Evolutionary conservation across 179 eudicot species (phyloP), one percentile per base, ranked within the genome.

Genomic region (Amaranthus tricolor): DNA sequence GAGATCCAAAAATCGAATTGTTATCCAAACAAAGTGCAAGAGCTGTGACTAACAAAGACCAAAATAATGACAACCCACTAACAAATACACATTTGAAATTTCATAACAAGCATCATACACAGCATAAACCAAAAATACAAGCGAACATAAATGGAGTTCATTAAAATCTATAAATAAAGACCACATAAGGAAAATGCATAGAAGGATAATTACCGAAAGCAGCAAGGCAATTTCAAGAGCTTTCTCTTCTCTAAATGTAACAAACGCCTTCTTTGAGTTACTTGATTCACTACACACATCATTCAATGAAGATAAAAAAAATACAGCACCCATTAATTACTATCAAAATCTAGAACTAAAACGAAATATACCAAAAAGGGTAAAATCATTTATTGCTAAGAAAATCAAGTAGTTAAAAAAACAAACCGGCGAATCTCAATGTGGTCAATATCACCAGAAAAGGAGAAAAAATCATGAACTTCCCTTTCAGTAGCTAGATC

Each of bases 401-500:
- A 43, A 68, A 62, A 59, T 44, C 48, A 67, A 9, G 51, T 7
- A 54, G 14, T 44, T 9, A 43, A 44, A 63, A 49, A 15, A 55
- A 66, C 93, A 50, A 69, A 92, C 96, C 85, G 62, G 68, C 77
- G 79, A 87, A 95, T 95, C 90, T 90, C 86, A 84, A 93, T 78
- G 79, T 84, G 84, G 5, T 88, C 83, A 60, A 95, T 93, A 15
- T 90, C 97, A 47, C 99, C 99, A 71, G 97, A 88, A 78, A 93
- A 93, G 0, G 99, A 95, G 85, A 95, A 95, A 72, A 95, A 95
- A 75, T 95, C 99, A 54, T 87, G 86, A 76, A 95, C 84, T 85
- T 93, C 99, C 68, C 97, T 89, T 52, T 90, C 88, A 20, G 83
- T 88, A 13, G 97, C 99, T 81, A 93, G 97, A 95, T 93, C 97